Conservation (phyloP, 2,329 filamentous ascomycete genomes). For the Colletotrichum endophyticum region DNA sequence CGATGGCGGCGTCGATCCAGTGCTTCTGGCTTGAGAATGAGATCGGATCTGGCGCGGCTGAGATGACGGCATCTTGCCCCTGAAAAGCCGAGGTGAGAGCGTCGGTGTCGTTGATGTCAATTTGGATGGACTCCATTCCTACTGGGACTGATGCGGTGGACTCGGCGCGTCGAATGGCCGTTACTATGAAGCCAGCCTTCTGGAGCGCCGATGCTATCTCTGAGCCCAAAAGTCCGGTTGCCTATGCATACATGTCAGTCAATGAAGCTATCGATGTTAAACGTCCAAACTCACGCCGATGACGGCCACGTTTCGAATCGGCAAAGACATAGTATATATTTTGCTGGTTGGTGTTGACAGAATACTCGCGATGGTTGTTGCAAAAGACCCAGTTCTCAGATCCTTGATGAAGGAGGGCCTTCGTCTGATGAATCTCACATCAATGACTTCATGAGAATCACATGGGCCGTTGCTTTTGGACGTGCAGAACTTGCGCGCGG, state of each 20-base stretch:
- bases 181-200: slow-evolving; percentile 37
- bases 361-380: neutral
- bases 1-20: slow-evolving; percentile 56
- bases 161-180: slow-evolving; percentile 38
- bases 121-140: slow-evolving; percentile 33
- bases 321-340: neutral
- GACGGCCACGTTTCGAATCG: neutral
- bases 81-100: slow-evolving; percentile 57
- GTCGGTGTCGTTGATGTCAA: slow-evolving; percentile 38
- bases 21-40: slow-evolving; percentile 47
- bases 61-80: slow-evolving; percentile 62
- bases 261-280: neutral
- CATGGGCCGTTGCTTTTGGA: neutral
- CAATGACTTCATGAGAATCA: neutral
- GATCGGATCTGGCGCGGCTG: slow-evolving; percentile 42
- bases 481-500: neutral
- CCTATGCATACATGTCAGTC: neutral
- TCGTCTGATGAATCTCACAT: neutral
- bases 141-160: slow-evolving; percentile 42
- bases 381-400: neutral
- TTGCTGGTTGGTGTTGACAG: accelerated
- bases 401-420: neutral
- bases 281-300: neutral
- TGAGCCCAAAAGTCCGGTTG: slow-evolving; percentile 38
- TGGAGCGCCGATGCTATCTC: slow-evolving; percentile 31